Percentiles rank a stretch among this genome's conserved stretches.
These are phyloP conservation scores for Acanthamoeba sp. DNA, from an alignment of 208 protist species.

Conservation along the genomic window DNA sequence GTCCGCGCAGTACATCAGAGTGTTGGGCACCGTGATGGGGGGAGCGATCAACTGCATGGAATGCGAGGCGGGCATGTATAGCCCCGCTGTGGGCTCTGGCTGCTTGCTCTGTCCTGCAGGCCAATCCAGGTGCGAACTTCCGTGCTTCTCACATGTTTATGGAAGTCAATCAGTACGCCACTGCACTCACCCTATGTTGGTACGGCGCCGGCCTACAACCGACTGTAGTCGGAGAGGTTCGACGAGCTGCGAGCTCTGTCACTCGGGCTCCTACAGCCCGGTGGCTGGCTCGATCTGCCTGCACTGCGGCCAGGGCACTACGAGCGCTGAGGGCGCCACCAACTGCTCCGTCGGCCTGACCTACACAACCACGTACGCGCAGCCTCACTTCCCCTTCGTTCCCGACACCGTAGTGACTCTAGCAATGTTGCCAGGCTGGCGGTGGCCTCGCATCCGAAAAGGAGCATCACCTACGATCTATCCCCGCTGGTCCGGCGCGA, in stretches of 20 bases:
- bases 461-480: slow-evolving; percentile 41
- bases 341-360: slow-evolving; percentile 27
- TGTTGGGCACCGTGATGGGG: background rate
- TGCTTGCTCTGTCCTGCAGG: slow-evolving; percentile 14
- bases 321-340: background rate
- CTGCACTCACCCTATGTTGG: too few species aligned
- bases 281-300: background rate
- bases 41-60: background rate
- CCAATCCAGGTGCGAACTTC: background rate
- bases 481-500: background rate
- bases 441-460: background rate
- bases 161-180: too few species aligned
- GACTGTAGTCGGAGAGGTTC: background rate
- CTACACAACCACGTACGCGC: slow-evolving; percentile 3
- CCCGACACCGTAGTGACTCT: background rate
- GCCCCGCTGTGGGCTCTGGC: background rate
- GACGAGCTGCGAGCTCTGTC: background rate
- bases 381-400: background rate
- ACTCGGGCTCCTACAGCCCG: slow-evolving; percentile 1
- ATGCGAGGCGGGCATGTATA: background rate
- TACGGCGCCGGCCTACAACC: too few species aligned
- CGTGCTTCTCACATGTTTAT: too few species aligned
- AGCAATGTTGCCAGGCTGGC: background rate
- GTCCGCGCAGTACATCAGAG: background rate
- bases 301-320: background rate